These are phyloP conservation scores for Starmerella bombicola DNA, from an alignment of 805 yeast genomes.

Conservation along the genomic window DNA sequence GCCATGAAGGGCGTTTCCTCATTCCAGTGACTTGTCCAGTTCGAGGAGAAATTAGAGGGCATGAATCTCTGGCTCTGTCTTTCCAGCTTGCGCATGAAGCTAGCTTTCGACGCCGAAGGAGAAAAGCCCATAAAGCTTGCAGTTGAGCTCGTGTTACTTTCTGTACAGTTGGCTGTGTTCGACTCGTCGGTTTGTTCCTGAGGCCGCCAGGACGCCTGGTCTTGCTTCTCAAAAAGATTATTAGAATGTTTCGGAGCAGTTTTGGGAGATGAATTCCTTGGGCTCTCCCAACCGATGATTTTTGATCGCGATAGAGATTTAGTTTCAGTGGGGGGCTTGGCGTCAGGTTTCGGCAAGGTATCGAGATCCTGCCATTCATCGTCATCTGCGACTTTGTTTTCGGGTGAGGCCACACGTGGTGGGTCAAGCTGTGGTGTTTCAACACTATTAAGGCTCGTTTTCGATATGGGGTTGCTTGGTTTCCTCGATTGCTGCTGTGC, in stretches of 20 bases:
- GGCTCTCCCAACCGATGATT: neutral
- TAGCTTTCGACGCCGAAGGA: constrained; percentile 12
- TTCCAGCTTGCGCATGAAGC: constrained; percentile 5
- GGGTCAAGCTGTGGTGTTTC: neutral
- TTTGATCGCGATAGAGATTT: too few species aligned
- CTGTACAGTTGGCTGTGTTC: neutral
- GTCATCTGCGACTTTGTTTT: constrained; percentile 5
- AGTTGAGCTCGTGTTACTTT: constrained; percentile 7
- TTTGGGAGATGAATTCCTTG: neutral
- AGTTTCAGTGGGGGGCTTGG: too few species aligned
- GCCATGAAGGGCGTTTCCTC: neutral
- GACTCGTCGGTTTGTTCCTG: too few species aligned
- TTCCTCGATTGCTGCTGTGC: constrained; percentile 15
- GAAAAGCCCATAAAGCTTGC: constrained; percentile 16
- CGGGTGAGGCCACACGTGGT: neutral
- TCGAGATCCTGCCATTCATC: constrained; percentile 21
- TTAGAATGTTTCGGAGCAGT: neutral
- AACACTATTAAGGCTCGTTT: neutral
- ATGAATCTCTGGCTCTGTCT: constrained; percentile 4
- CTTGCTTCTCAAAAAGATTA: too few species aligned
- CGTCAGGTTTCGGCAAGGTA: too few species aligned
- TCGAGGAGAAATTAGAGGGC: neutral
- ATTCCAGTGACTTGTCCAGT: neutral
- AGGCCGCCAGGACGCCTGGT: too few species aligned
- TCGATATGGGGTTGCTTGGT: constrained; percentile 13